Conservation (phyloP, 495 filamentous ascomycete species). For the Jackrogersella multiformis region DNA sequence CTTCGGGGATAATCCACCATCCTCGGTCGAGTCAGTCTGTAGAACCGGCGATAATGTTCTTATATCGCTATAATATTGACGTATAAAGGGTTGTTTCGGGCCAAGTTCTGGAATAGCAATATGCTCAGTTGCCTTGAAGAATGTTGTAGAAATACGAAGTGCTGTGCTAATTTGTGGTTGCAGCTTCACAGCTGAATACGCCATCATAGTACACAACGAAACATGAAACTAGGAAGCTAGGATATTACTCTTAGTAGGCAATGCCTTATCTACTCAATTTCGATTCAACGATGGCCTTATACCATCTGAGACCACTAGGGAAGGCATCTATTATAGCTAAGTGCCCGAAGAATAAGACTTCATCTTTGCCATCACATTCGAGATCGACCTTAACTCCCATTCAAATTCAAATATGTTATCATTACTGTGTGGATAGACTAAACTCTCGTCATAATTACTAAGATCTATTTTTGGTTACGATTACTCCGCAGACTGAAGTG, state of each 20-base stretch:
- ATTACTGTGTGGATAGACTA: constrained; percentile 20
- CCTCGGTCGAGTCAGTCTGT: background rate
- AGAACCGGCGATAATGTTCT: constrained; percentile 10
- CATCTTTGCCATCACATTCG: background rate
- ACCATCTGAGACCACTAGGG: too few species aligned
- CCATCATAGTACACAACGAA: too few species aligned
- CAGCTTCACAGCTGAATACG: too few species aligned
- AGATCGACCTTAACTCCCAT: background rate
- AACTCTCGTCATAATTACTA: constrained; percentile 29
- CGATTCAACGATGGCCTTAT: too few species aligned
- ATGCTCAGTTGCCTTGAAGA: background rate
- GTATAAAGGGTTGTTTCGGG: background rate
- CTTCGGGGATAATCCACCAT: background rate
- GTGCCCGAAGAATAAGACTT: background rate
- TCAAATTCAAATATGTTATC: constrained; percentile 19
- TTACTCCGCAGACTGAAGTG: constrained; percentile 16
- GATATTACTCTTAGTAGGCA: too few species aligned
- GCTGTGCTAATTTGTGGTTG: too few species aligned
- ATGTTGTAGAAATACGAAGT: background rate
- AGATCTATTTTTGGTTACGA: constrained; percentile 30
- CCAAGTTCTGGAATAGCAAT: too few species aligned
- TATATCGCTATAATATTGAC: background rate
- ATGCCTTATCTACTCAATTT: too few species aligned
- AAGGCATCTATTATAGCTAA: background rate
- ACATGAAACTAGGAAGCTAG: too few species aligned